Conservation (phyloP, 192 early-diverging fungal species). For the Spinellus fusiger region DNA sequence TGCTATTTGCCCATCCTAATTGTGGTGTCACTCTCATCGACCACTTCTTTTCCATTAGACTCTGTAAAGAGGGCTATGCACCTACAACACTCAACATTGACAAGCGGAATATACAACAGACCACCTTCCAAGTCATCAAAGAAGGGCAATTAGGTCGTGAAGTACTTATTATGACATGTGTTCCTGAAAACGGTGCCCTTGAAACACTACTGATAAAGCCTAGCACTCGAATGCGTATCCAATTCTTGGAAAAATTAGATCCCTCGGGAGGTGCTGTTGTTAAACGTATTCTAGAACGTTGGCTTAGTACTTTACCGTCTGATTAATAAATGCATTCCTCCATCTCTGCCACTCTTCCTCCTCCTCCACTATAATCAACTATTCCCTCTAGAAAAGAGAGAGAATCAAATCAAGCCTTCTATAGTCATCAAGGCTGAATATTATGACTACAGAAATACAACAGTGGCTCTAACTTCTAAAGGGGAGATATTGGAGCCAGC, state of each 20-base stretch:
- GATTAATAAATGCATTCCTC: not conserved
- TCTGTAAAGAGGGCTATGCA: constrained; percentile 13
- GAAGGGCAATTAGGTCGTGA: constrained; percentile 16
- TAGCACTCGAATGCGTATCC: constrained; percentile 7
- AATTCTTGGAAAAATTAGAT: constrained; percentile 34
- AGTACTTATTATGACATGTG: constrained; percentile 24
- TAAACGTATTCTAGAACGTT: constrained; percentile 27
- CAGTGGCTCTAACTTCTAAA: too few relatives aligned
- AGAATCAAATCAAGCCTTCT: too few relatives aligned
- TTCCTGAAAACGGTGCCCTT: not conserved
- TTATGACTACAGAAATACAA: too few relatives aligned
- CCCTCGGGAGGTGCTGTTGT: constrained; percentile 29
- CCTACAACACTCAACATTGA: constrained; percentile 17
- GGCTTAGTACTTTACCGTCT: constrained; percentile 13
- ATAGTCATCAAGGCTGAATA: too few relatives aligned
- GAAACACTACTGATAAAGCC: constrained; percentile 2
- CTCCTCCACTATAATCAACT: too few relatives aligned
- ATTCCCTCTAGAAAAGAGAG: too few relatives aligned
- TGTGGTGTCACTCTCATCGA: constrained; percentile 30
- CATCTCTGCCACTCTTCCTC: too few relatives aligned
- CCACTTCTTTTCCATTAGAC: constrained; percentile 19
- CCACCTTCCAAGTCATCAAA: constrained; percentile 12
- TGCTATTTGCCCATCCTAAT: constrained; percentile 20
- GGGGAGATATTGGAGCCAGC: too few relatives aligned
- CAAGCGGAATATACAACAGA: constrained; percentile 14